Base-by-base conservation (phyloP, 2,329 filamentous ascomycete genomes). In the Alternaria incomplexa region DNA sequence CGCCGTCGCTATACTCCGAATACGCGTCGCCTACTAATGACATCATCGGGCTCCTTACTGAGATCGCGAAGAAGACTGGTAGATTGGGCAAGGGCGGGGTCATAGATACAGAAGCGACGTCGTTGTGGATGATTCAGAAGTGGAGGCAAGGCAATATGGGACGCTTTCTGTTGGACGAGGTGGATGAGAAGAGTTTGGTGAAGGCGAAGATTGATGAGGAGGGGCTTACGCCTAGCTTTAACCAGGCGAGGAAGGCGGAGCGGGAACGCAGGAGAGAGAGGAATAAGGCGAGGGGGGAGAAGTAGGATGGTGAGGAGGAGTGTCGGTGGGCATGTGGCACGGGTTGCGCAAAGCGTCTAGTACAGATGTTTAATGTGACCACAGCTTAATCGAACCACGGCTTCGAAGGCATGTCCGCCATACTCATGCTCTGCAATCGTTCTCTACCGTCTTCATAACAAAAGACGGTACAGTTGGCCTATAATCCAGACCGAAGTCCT, bases 11-110 rank as follows among this genome's bases (percentile, higher is more conserved):
- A 6, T 97, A 97, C 79, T 73, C 77, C 1, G 84, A 85, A 11
- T 93, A 89, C 78, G 92, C 89, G 76, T 86, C 84, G 53, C 93
- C 94, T 0, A 98, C 96, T 2, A 97, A 98, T 79, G 92, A 97
- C 68, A 84, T 97, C n/a, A 81, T 86, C 51, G 85, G 87, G 44
- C 86, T 97, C 25, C 85, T 99, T 12, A 85, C 87, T 13, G 87
- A 83, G 1, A 88, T 97, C 20, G 93, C 93, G 17, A 83, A 75
- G 56, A 90, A 89, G 70, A 93, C 91, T 9, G 96, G 96, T 8
- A 88, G 93, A 67, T 80, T 98, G 54, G 85, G 86, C 50, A 90
- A 90, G 67, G 92, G 93, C 2, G 93, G 93, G 0, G 79, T 85
- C 10, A 89, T 91, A 0, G 90, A 92, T 74, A 81, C 87, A 25